Base-by-base conservation (phyloP, 116 monocot genomes). In the Zostera marina region DNA sequence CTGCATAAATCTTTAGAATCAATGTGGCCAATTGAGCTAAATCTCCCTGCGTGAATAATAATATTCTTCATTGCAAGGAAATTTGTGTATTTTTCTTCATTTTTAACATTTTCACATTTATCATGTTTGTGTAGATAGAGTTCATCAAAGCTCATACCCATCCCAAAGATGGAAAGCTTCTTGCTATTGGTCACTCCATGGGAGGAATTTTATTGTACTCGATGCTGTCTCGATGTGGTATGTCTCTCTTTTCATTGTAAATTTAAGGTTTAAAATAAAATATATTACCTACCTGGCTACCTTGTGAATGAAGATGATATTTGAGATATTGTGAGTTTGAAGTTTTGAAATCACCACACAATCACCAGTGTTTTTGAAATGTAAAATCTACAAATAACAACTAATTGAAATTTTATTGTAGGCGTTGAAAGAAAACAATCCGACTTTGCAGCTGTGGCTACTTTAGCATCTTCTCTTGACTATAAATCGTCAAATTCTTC, bases 151-250 rank as follows among this genome's bases (percentile, higher is more conserved):
- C 53, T 2, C 78, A 91, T 9, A 81, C 73, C 63, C 75, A 75
- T 19, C 60, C 68, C 66, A 76, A 69, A 54, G 99, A 99, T 77
- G 83, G 83, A 45, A 99, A 79, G 44, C 64, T 91, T 52, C 77
- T 99, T 66, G 80, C 91, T 42, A 99, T 99, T 70, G 91, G 99
- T 53, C 99, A 99, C 67, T 99, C 91, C 7, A 99, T 91, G 91
- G 91, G 99, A 11, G 99, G 91, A 59, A 98, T 98, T 44, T 70
- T 98, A 51, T 73, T 98, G 48, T 98, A 98, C 72, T 78, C 83
- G 22, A 83, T 91, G 87, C 49, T 99, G 26, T 90, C 99, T 43
- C 81, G 65, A 74, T 82, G 52, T 66, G 67, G 98, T 98, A 79
- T 66, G 41, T 42, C 14, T 61, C 13, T 7, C 11, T 45, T 45